phyloP scores from a whole-genome alignment of 805 yeast species.

The Monosporozyma unispora region DNA sequence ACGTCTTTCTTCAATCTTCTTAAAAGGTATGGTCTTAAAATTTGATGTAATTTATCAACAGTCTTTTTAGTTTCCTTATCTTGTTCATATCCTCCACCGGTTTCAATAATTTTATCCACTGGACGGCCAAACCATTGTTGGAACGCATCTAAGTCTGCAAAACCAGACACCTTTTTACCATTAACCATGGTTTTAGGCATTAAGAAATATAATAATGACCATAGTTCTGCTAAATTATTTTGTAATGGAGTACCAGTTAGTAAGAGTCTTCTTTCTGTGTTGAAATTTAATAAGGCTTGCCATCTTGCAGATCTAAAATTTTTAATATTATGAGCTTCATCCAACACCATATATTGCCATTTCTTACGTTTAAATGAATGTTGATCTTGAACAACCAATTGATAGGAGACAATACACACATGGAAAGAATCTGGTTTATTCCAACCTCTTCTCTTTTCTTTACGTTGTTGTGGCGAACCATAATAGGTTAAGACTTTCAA shows the following conservation, averaged over 20 bases:
- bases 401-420: slow-evolving; percentile 94
- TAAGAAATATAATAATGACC: slow-evolving; percentile 90
- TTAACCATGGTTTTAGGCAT: slow-evolving; percentile 80
- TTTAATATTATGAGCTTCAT: slow-evolving; percentile 97
- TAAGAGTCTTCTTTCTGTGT: slow-evolving; percentile 77
- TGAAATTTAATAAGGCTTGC: slow-evolving; percentile 91
- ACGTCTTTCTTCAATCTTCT: slow-evolving; percentile 93
- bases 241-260: slow-evolving; percentile 97
- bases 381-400: slow-evolving; percentile 95
- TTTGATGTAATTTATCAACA: slow-evolving; percentile 83
- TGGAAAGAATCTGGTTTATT: slow-evolving; percentile 92
- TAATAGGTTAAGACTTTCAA: slow-evolving; percentile 91
- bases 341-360: slow-evolving; percentile 95
- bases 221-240: slow-evolving; percentile 85
- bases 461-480: slow-evolving; percentile 95
- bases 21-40: slow-evolving; percentile 81
- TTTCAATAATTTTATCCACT: slow-evolving; percentile 82
- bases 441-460: slow-evolving; percentile 95
- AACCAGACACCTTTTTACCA: slow-evolving; percentile 52
- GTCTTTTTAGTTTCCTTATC: slow-evolving; percentile 77
- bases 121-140: slow-evolving; percentile 99
- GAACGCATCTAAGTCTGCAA: slow-evolving; percentile 91
- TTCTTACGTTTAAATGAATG: slow-evolving; percentile 82
- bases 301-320: slow-evolving; percentile 94
- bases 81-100: slow-evolving; percentile 41